Evolutionary conservation across 805 yeast genomes (phyloP).

Genomic region (Candida insectorum): DNA sequence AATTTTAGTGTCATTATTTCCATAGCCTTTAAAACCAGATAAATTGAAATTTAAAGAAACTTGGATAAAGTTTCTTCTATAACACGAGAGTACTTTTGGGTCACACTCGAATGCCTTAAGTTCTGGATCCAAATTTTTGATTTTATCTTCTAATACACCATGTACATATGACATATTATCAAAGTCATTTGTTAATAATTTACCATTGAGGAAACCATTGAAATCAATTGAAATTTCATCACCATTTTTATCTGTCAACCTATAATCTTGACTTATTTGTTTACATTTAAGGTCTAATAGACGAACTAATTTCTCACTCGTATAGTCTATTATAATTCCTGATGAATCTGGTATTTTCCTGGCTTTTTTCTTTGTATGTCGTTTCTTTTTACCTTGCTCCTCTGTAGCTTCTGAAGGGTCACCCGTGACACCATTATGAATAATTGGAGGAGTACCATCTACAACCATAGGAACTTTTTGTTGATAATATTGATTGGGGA

Average conservation of each 20-base stretch:
- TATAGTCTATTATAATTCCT: conserved; percentile 21
- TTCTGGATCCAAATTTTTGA: conserved; percentile 7
- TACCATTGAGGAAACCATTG: conserved; percentile 40
- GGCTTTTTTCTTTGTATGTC: conserved; percentile 8
- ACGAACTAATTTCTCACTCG: conserved; percentile 20
- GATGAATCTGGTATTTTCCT: conserved; percentile 9
- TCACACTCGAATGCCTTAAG: conserved; percentile 13
- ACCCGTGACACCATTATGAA: neutral
- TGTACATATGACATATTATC: conserved; percentile 34
- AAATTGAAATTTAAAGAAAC: conserved; percentile 27
- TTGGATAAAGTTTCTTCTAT: conserved; percentile 42
- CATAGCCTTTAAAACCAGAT: conserved; percentile 19
- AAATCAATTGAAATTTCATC: conserved; percentile 23
- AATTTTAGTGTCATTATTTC: conserved; percentile 19
- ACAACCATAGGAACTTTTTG: neutral
- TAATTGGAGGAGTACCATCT: neutral
- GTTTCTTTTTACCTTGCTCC: conserved; percentile 4
- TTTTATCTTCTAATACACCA: conserved; percentile 6
- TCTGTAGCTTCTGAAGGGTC: neutral
- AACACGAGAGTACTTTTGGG: conserved; percentile 43
- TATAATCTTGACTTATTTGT: conserved; percentile 16
- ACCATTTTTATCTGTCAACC: conserved; percentile 27
- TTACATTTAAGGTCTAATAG: conserved; percentile 26
- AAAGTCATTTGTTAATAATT: conserved; percentile 38
- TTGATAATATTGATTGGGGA: neutral